Base-by-base conservation (phyloP, 169 alveolate species). In the Plasmodium adleri region DNA sequence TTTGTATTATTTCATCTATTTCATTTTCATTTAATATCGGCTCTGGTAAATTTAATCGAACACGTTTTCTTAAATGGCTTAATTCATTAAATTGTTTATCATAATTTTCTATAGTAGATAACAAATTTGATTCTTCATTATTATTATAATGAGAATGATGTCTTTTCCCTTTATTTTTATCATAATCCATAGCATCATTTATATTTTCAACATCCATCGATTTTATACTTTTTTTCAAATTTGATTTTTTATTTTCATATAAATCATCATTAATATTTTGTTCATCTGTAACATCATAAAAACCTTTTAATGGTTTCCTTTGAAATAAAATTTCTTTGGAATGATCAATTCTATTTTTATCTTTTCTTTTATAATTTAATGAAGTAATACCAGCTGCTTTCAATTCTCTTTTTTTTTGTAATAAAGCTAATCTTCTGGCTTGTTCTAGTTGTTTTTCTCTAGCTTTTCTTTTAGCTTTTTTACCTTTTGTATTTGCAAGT, bases 401-500 rank as follows among this genome's bases (percentile, higher is more conserved):
- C 72, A 99, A 93, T 94, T 99, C 99, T 92, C 99, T 96, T 73
- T 98, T 93, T 87, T 98, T 98, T 93, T 99, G 99, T 28, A 98
- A 92, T 49, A 96, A 85, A 15, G 99, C 99, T 74, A 98, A 88
- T 88, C 99, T 96, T 87, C 99, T 96, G 7, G 99, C 98, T 90
- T 98, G 99, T 92, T 98, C 99, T 71, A 98, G 93, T 74, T 97
- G 98, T 91, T 98, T 98, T 95, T 98, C 99, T 88, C 99, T 95
- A 15, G 99, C 99, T 94, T 98, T 98, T 88, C 99, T 95, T 93
- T 99, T 99, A 17, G 99, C 99, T 91, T 99, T 99, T 96, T 99
- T 99, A 32, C 99, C 99, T 67, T 98, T 96, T 1, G 99, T 99
- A 95, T 99, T 99, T 10, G 99, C 99, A 75, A 99, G 97, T 91